phyloP scores from a whole-genome alignment of 192 early-diverging fungal species.

The Geranomyces variabilis region DNA sequence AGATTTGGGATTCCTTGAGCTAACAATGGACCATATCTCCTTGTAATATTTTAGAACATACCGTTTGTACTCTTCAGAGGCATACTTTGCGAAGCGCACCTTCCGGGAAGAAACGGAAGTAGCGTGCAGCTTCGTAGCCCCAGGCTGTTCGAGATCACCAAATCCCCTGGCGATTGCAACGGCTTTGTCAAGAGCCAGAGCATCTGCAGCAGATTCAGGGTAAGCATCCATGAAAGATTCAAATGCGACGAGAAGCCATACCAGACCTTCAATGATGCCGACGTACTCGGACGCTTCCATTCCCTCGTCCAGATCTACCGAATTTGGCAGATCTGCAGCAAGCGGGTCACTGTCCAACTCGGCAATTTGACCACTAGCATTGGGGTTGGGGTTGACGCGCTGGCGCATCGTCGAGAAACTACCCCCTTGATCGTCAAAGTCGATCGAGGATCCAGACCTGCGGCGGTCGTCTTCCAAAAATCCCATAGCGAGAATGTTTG shows the following conservation, averaged over 20 bases:
- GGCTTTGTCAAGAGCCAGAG: conserved; percentile 68
- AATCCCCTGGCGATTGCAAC: conserved; percentile 72
- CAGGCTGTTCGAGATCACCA: conserved; percentile 43
- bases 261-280: conserved; percentile 62
- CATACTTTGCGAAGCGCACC: conserved; percentile 6
- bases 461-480: conserved; percentile 19
- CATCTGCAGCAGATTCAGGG: conserved; percentile 48
- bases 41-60: no score
- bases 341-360: conserved; percentile 23
- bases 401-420: background rate
- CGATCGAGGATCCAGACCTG: background rate
- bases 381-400: background rate
- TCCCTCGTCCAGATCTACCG: conserved; percentile 25
- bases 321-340: conserved; percentile 18
- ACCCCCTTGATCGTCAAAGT: conserved; percentile 5
- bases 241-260: no score
- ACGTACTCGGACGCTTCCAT: conserved; percentile 65
- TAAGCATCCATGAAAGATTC: no score
- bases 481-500: conserved; percentile 25
- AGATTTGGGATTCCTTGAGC: no score
- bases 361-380: conserved; percentile 3
- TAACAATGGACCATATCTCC: no score
- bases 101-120: background rate
- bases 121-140: background rate
- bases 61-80: conserved; percentile 18